These are phyloP conservation scores for Linanthus parryae DNA, from an alignment of 148 eudicot species.

Conservation along the genomic window DNA sequence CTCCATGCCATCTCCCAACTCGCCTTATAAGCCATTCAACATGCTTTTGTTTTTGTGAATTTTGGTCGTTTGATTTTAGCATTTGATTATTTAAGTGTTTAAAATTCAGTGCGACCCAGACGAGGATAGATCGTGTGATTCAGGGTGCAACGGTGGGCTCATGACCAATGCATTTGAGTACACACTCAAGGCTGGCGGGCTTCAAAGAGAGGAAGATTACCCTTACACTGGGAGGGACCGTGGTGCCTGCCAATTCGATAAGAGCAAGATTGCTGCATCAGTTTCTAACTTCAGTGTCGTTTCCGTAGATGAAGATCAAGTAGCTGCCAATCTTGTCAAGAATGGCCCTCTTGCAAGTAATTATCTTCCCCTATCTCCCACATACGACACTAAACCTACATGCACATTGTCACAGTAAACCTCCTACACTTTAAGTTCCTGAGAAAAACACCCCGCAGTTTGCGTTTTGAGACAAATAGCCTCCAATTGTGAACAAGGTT, in stretches of 20 bases:
- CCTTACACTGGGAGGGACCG: conserved; percentile 9
- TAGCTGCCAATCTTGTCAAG: conserved; percentile 8
- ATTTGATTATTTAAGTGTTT: no score
- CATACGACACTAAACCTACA: no score
- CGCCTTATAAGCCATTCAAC: background rate
- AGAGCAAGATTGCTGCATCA: conserved; percentile 10
- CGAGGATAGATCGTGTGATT: conserved; percentile 9
- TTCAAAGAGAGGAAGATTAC: conserved; percentile 10
- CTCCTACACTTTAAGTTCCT: no score
- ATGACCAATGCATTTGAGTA: conserved; percentile 13
- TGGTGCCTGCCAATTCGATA: conserved; percentile 10
- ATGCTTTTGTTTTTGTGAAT: background rate
- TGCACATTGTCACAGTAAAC: no score
- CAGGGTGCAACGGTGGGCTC: conserved; percentile 11
- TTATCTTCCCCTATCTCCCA: background rate
- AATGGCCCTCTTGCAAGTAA: conserved; percentile 14
- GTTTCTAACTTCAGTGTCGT: conserved; percentile 11
- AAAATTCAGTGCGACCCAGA: conserved; percentile 11
- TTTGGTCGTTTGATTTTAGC: no score
- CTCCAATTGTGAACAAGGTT: no score
- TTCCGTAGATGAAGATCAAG: conserved; percentile 11
- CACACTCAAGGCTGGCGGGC: conserved; percentile 10
- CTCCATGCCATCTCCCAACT: background rate
- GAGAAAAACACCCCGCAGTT: no score
- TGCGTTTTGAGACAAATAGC: no score